phyloP scores from a whole-genome alignment of 306 rosid species.

The Corylus avellana region DNA sequence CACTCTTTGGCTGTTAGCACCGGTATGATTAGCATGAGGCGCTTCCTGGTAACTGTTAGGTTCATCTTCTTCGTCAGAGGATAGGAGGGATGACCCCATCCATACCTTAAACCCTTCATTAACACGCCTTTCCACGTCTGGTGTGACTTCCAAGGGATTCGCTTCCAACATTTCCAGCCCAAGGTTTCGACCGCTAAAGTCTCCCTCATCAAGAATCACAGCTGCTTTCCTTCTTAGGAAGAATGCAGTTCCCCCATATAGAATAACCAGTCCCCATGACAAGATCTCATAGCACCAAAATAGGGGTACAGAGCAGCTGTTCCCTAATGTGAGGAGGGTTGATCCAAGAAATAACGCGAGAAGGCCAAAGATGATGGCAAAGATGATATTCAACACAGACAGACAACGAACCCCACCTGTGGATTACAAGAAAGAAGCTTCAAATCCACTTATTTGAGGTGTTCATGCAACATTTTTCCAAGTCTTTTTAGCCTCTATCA shows the following conservation, averaged over 20 bases:
- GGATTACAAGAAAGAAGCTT: conserved; percentile 26
- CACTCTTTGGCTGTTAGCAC: conserved; percentile 48
- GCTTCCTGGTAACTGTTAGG: conserved; percentile 58
- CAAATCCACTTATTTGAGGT: conserved; percentile 13
- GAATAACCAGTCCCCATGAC: conserved; percentile 78
- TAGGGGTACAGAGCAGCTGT: conserved; percentile 81
- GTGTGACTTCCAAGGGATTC: conserved; percentile 70
- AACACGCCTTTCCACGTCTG: conserved; percentile 82
- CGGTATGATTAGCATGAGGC: conserved; percentile 36
- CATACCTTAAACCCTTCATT: conserved; percentile 90
- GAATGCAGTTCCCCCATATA: conserved; percentile 85
- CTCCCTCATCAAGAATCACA: conserved; percentile 69
- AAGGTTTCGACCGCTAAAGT: conserved; percentile 54
- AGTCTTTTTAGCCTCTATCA: conserved; percentile 4
- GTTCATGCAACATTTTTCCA: neutral
- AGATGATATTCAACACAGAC: conserved; percentile 71
- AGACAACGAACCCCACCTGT: conserved; percentile 95
- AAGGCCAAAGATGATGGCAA: conserved; percentile 79
- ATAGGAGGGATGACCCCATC: conserved; percentile 96
- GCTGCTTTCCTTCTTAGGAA: conserved; percentile 79
- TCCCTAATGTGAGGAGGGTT: conserved; percentile 79
- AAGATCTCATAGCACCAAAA: conserved; percentile 93
- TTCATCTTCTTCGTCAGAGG: conserved; percentile 96
- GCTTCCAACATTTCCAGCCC: conserved; percentile 97
- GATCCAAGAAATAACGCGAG: conserved; percentile 95